phyloP scores from a whole-genome alignment of 2,329 filamentous ascomycete genomes.

The Trichoderma breve region DNA sequence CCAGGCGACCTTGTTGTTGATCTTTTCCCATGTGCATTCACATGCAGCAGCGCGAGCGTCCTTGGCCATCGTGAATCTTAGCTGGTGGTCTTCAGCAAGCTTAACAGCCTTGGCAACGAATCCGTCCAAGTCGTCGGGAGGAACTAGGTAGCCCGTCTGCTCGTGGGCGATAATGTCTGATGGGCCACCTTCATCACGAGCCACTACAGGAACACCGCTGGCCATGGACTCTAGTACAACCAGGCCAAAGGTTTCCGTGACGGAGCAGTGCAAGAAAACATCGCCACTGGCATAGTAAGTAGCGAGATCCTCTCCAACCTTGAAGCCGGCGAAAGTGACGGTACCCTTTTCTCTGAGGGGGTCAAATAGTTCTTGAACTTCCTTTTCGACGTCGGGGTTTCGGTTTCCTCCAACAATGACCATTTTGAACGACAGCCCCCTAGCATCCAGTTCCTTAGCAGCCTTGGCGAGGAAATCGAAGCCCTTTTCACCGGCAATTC shows the following conservation, averaged over 20 bases:
- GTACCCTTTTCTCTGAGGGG: conserved; percentile 46
- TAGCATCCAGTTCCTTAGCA: conserved; percentile 52
- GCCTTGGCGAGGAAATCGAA: conserved; percentile 64
- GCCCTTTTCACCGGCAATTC: conserved; percentile 68
- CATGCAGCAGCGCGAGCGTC: conserved; percentile 56
- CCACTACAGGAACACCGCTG: conserved; percentile 66
- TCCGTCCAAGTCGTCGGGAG: conserved; percentile 55
- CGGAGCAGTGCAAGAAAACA: conserved; percentile 68
- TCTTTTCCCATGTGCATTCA: conserved; percentile 68
- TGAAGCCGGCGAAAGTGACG: conserved; percentile 66
- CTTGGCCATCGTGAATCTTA: conserved; percentile 46
- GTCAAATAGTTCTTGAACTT: conserved; percentile 60
- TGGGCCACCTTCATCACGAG: conserved; percentile 66
- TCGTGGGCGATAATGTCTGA: conserved; percentile 63
- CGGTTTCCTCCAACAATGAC: conserved; percentile 67
- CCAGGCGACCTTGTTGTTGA: conserved; percentile 68
- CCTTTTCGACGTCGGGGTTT: conserved; percentile 59
- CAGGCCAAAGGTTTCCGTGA: conserved; percentile 70
- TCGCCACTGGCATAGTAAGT: conserved; percentile 66
- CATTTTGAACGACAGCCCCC: conserved; percentile 59
- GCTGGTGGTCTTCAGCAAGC: conserved; percentile 45
- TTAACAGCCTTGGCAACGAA: conserved; percentile 56
- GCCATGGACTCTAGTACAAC: conserved; percentile 71
- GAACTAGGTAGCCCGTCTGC: conserved; percentile 59
- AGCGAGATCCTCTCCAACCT: conserved; percentile 60